phyloP scores from a whole-genome alignment of 345 rosid species.

The Carallia brachiata region DNA sequence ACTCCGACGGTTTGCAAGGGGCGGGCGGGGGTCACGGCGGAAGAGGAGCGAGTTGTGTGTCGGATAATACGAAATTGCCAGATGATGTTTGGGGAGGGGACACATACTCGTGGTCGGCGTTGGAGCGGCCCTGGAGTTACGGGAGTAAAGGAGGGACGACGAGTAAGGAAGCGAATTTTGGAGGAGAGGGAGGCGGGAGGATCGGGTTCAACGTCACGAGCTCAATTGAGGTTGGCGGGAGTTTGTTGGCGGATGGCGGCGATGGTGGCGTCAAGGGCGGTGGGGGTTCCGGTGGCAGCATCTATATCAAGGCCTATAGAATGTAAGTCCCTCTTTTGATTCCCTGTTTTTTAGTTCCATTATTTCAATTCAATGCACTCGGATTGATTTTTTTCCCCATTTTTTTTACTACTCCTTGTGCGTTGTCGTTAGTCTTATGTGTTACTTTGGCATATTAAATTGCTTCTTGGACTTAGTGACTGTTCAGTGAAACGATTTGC shows the following conservation, averaged over 20 bases:
- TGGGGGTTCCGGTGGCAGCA: constrained; percentile 77
- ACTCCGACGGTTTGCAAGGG: constrained; percentile 55
- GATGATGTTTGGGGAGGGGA: constrained; percentile 84
- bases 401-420: too few relatives aligned
- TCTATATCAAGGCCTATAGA: constrained; percentile 50
- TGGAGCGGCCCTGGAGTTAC: constrained; percentile 63
- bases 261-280: constrained; percentile 58
- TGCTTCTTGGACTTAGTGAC: too few relatives aligned
- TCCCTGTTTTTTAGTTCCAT: constrained; percentile 1
- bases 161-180: constrained; percentile 51
- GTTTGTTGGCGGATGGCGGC: constrained; percentile 56
- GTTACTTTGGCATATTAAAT: too few relatives aligned
- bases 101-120: constrained; percentile 61
- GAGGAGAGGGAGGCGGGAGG: constrained; percentile 74
- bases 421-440: too few relatives aligned
- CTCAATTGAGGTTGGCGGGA: constrained; percentile 44
- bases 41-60: constrained; percentile 63
- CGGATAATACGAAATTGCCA: constrained; percentile 53
- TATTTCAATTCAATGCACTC: neutral
- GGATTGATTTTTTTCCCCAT: neutral
- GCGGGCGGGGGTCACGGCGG: constrained; percentile 74
- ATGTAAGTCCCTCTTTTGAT: constrained; percentile 36
- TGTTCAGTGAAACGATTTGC: too few relatives aligned
- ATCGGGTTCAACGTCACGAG: constrained; percentile 35
- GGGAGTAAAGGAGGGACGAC: constrained; percentile 78